These are phyloP conservation scores for Macaranga tanarius DNA, from an alignment of 441 rosid genomes.

Conservation along the genomic window DNA sequence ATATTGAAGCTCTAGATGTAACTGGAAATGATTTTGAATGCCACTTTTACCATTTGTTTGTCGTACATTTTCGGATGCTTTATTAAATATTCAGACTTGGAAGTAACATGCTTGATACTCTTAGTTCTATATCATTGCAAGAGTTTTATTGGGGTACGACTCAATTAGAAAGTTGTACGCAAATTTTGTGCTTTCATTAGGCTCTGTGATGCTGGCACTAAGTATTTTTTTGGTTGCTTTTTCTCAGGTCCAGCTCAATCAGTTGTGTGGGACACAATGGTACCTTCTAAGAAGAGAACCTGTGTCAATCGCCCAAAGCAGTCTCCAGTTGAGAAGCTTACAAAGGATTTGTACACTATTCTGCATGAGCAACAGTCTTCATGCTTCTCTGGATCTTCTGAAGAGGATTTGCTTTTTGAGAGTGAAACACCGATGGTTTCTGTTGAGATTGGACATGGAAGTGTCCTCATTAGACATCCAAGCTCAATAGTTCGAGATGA, in stretches of 20 bases:
- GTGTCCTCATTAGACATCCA: constrained; percentile 88
- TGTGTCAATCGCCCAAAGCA: constrained; percentile 78
- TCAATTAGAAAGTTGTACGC: constrained; percentile 5
- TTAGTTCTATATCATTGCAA: not conserved
- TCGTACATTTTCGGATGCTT: not conserved
- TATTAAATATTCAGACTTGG: not conserved
- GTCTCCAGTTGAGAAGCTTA: constrained; percentile 91
- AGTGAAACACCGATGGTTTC: constrained; percentile 93
- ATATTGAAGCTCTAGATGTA: constrained; percentile 6
- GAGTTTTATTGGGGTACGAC: not conserved
- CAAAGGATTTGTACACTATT: constrained; percentile 76
- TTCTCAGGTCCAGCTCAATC: constrained; percentile 82
- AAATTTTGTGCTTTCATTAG: not conserved
- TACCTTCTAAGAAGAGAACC: constrained; percentile 89
- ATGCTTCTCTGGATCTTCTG: constrained; percentile 82
- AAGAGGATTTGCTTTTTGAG: constrained; percentile 89
- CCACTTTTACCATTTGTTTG: not conserved
- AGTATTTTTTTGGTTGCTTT: constrained; percentile 10
- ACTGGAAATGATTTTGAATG: not conserved
- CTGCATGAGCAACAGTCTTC: constrained; percentile 92
- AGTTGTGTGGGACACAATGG: constrained; percentile 81
- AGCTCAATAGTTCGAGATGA: constrained; percentile 82
- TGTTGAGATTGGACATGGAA: constrained; percentile 97
- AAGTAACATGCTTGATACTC: not conserved
- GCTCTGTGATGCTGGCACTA: constrained; percentile 11